These are phyloP conservation scores for Mucor indicus DNA, from an alignment of 371 early-diverging fungal genomes.

Conservation along the genomic window DNA sequence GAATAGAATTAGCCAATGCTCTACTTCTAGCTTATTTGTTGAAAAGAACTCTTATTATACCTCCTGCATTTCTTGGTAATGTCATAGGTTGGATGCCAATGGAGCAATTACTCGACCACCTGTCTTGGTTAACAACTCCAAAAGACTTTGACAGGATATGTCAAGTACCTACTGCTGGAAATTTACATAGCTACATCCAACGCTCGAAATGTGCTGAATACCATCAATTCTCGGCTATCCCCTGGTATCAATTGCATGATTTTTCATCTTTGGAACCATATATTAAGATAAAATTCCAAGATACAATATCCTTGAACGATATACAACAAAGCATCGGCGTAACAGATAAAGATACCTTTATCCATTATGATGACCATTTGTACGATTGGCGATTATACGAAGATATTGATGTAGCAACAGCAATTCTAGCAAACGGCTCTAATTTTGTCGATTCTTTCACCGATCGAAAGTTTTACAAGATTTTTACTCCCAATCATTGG, in stretches of 20 bases:
- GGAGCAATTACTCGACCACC: constrained; percentile 33
- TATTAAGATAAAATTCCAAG: constrained; percentile 6
- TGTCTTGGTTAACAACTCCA: constrained; percentile 31
- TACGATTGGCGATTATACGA: constrained; percentile 54
- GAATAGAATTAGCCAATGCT: constrained; percentile 55
- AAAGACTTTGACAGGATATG: constrained; percentile 20
- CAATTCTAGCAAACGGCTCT: constrained; percentile 33
- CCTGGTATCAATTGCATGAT: constrained; percentile 41
- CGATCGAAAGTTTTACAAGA: constrained; percentile 34
- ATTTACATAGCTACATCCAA: constrained; percentile 5
- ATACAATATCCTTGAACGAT: constrained; percentile 16
- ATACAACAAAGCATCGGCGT: constrained; percentile 25
- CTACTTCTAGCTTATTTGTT: constrained; percentile 44
- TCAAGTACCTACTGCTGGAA: constrained; percentile 12
- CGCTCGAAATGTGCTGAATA: constrained; percentile 27
- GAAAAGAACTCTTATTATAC: constrained; percentile 56
- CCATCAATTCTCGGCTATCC: constrained; percentile 32
- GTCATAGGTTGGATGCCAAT: constrained; percentile 43
- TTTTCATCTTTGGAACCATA: neutral
- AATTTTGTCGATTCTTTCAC: constrained; percentile 41
- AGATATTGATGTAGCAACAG: constrained; percentile 19
- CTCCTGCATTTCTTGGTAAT: constrained; percentile 47
- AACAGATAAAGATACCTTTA: constrained; percentile 19
- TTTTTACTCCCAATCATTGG: constrained; percentile 28
- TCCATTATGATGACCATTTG: constrained; percentile 36